Percentiles rank a stretch among this genome's conserved stretches.
Evolutionary conservation across 2,329 filamentous ascomycete genomes (phyloP).

Genomic region (Talaromyces atroroseus): DNA sequence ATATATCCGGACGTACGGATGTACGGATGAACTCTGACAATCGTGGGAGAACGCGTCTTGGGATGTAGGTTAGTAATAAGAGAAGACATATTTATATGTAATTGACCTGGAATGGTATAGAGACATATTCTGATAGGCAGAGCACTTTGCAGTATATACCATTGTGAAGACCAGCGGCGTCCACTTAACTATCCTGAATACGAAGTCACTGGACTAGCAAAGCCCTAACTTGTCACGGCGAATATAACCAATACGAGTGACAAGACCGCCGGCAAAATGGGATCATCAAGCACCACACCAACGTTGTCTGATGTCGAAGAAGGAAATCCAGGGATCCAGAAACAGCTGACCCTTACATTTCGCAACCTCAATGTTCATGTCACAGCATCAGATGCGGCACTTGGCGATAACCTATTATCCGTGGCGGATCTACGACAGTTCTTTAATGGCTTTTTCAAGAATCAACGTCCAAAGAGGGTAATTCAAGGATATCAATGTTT

Average conservation of each 20-base stretch:
- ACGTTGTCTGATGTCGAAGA: not conserved
- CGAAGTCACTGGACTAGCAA: not conserved
- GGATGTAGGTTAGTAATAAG: not conserved
- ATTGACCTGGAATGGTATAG: not conserved
- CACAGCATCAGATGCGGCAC: conserved; percentile 31
- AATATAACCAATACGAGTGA: not conserved
- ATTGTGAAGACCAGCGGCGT: not conserved
- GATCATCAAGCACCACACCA: not conserved
- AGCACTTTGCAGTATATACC: too few species aligned
- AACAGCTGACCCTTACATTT: conserved; percentile 33
- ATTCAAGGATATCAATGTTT: conserved; percentile 8
- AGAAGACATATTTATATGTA: not conserved
- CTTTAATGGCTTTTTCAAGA: conserved; percentile 17
- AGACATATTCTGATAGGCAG: not conserved
- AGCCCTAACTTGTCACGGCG: not conserved
- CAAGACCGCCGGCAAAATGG: not conserved
- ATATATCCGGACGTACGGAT: not conserved
- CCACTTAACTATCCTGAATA: not conserved
- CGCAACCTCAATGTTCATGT: conserved; percentile 31
- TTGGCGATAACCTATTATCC: conserved; percentile 31
- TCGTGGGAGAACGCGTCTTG: not conserved
- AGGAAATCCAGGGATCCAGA: conserved; percentile 16
- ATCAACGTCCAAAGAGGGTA: conserved; percentile 23
- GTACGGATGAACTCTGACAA: not conserved
- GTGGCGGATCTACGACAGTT: conserved; percentile 28